Evolutionary conservation across 768 basidiomycete genomes (phyloP), one percentile per base, ranked within the genome.

Genomic region (Podaxis sp.): DNA sequence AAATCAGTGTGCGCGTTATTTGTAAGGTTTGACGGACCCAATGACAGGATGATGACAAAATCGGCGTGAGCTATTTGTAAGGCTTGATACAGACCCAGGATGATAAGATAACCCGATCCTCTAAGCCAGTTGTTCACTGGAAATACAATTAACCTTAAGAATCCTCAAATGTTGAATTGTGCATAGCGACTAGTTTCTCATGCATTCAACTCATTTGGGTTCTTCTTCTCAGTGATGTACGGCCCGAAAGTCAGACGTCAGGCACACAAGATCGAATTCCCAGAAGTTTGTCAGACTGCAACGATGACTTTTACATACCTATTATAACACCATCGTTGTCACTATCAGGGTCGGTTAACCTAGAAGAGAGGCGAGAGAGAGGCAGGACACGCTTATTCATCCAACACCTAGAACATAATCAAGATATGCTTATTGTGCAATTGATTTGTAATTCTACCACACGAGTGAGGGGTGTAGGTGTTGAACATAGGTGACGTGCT

Each of bases 81-180:
- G 44, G 44, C 8, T n/a, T 42, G 54, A 56, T 12, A 56, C 54
- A 22, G 38, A 26, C 54, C 17, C 40, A 6, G 42, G 40, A n/a
- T 57, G 56, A 57, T 57, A 57, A 57, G 56, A 57, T 57, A 44
- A 42, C 26, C 55, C 39, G 42, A 44, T 9, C 33, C 8, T 9
- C 0, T 9, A 33, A 33, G 9, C 8, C 9, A 33, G 7, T 33
- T 33, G 33, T 0, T 33, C 30, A 9, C 8, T 33, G 30, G 30
- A 33, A 33, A 33, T 33, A 33, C 33, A 33, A 33, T 33, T 33
- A 33, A 9, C 9, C 33, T 9, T 33, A 6, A 8, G 8, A 33
- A 33, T 33, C 7, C 8, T 8, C 33, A 9, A 9, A 9, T 9
- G 33, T 33, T 33, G 33, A 33, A 33, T 9, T 33, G 33, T 33